Evolutionary conservation across 116 monocot species (phyloP).

Genomic region (Cymodocea nodosa): DNA sequence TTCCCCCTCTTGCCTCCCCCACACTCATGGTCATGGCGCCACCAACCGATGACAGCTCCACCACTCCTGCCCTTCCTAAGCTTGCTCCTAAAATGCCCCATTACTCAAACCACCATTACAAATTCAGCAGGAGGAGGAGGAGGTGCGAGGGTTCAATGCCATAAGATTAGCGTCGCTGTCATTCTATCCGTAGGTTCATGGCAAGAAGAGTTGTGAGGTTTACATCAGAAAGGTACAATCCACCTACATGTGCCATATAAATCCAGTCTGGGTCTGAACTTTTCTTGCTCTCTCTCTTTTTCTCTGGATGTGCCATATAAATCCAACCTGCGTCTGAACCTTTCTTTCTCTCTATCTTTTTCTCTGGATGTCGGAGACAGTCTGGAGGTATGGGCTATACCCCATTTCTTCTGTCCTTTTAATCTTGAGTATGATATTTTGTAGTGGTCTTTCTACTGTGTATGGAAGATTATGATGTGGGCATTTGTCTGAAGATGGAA

Average conservation of each 20-base stretch:
- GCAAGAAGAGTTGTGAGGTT: neutral
- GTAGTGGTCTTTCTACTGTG: too few relatives aligned
- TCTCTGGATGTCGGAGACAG: neutral
- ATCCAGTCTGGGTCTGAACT: neutral
- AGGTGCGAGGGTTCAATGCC: too few relatives aligned
- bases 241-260: neutral
- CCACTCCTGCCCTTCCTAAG: neutral
- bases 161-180: neutral
- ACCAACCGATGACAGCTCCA: constrained; percentile 1
- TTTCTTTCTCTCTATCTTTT: neutral
- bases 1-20: too few relatives aligned
- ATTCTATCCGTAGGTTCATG: too few relatives aligned
- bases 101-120: neutral
- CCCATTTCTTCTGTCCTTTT: too few relatives aligned
- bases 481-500: too few relatives aligned
- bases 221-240: neutral
- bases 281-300: neutral
- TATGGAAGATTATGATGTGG: too few relatives aligned
- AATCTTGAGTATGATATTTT: too few relatives aligned
- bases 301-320: neutral
- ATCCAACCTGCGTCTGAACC: neutral
- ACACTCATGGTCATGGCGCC: neutral
- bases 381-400: too few relatives aligned
- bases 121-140: neutral
- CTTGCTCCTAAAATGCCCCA: constrained; percentile 4